phyloP scores from a whole-genome alignment of 495 filamentous ascomycete genomes.

The Durotheca rogersii region DNA sequence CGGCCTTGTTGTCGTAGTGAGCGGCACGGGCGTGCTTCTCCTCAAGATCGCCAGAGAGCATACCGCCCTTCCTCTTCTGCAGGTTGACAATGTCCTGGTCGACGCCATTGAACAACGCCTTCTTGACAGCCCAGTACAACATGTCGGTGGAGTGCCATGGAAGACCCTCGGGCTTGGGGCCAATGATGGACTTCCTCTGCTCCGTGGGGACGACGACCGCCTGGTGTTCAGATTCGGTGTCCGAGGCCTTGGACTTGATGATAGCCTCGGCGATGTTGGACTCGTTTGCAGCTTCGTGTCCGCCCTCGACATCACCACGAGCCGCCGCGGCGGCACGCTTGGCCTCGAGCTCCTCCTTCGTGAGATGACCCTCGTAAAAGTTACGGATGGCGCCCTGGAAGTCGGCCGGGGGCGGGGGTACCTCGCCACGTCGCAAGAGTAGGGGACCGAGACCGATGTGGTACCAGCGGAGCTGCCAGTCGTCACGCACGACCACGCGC shows the following conservation, averaged over 20 bases:
- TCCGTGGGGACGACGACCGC: conserved; percentile 18
- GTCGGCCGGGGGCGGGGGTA: conserved; percentile 47
- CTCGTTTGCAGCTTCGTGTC: conserved; percentile 25
- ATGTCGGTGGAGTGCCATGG: conserved; percentile 41
- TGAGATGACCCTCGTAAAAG: conserved; percentile 55
- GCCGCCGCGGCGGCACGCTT: conserved; percentile 29
- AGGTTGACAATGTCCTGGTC: conserved; percentile 58
- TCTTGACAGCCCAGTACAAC: conserved; percentile 50
- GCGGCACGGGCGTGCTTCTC: conserved; percentile 60
- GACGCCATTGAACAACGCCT: conserved; percentile 57
- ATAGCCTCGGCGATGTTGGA: conserved; percentile 27
- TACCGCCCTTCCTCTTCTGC: conserved; percentile 36
- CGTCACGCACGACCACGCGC: conserved; percentile 56
- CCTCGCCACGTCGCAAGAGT: conserved; percentile 52
- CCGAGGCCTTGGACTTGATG: conserved; percentile 9
- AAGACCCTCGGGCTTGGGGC: conserved; percentile 38
- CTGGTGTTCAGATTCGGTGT: conserved; percentile 11
- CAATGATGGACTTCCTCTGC: conserved; percentile 35
- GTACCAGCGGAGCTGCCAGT: conserved; percentile 58
- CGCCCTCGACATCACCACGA: conserved; percentile 28
- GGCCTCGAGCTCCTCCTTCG: conserved; percentile 49
- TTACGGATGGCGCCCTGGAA: conserved; percentile 46
- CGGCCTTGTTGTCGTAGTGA: conserved; percentile 74
- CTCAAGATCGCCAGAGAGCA: conserved; percentile 55
- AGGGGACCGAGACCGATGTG: conserved; percentile 59